Evolutionary conservation across 495 filamentous ascomycete genomes (phyloP), one percentile per base, ranked within the genome.

Genomic region (Neurospora sp.): DNA sequence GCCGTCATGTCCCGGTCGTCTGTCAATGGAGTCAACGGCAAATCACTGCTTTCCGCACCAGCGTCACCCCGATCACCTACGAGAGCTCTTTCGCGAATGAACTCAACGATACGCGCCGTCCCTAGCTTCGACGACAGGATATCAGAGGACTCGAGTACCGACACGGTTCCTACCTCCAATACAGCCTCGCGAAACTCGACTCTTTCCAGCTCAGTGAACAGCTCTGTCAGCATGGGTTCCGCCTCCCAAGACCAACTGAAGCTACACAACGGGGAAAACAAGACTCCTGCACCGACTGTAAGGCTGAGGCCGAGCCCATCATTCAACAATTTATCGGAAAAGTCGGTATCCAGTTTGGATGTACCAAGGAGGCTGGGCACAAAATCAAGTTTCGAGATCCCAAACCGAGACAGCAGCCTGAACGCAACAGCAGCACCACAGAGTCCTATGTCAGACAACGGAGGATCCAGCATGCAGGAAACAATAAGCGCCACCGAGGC

Each of bases 141-240:
- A 37, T 78, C 80, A 5, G 79, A 80, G 23, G 80, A 82, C 54
- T 80, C 77, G 9, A 77, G 78, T 72, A 76, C 72, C 37, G 81
- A 81, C 70, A 75, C 75, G 60, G 72, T 72, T 38, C 76, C 54
- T 66, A 66, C 79, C 46, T 83, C 84, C n/a, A 66, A 80, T 76
- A 49, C 82, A 66, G 71, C 79, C 46, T 79, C 82, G 39, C 78
- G 82, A 49, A 81, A 84, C 74, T 85, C 84, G 60, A 81, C 79
- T n/a, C 83, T 86, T 42, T 85, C 85, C 41, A 86, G 84, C 77
- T 86, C 84, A 11, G 74, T 84, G 35, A 82, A 82, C 69, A 87
- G 85, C 78, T 85, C 80, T 74, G 74, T 79, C 72, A 87, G 83
- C 77, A 80, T 80, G 70, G 78, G 77, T 20, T 77, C 80, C 16